Conservation (phyloP, 345 rosid genomes). For the Orychophragmus violaceus region DNA sequence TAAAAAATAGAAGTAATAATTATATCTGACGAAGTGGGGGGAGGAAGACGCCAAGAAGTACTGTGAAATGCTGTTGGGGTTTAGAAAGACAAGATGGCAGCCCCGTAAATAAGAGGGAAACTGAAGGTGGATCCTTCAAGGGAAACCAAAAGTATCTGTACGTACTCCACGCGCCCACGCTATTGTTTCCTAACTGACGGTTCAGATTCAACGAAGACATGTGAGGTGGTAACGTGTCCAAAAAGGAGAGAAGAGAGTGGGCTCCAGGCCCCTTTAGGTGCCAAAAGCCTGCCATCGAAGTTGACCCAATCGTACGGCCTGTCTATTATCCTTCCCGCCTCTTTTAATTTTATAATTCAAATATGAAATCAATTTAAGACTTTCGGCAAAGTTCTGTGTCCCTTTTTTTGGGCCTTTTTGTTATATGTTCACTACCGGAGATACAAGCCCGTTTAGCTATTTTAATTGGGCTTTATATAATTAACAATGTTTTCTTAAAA, state of each 20-base stretch:
- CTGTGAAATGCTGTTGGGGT: conserved; percentile 31
- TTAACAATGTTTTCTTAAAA: too few relatives aligned
- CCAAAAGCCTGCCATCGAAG: conserved; percentile 33
- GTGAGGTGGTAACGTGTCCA: conserved; percentile 8
- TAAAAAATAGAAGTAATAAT: too few relatives aligned
- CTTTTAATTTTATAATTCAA: neutral
- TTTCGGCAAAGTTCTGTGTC: neutral
- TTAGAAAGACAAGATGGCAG: conserved; percentile 35
- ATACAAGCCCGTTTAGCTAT: too few relatives aligned
- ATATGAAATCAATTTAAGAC: neutral
- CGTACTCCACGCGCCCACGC: conserved; percentile 17
- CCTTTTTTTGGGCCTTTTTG: neutral
- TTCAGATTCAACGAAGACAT: neutral
- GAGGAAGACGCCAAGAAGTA: conserved; percentile 6
- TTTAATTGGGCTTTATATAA: too few relatives aligned
- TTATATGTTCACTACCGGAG: too few relatives aligned
- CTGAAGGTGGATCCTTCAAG: conserved; percentile 20
- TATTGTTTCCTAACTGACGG: neutral
- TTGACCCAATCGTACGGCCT: conserved; percentile 31
- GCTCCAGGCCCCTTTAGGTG: conserved; percentile 10
- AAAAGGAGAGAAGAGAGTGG: neutral
- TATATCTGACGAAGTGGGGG: too few relatives aligned
- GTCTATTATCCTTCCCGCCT: neutral
- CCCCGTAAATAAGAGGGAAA: neutral
- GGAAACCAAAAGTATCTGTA: conserved; percentile 23